Base-by-base conservation (phyloP, 1,284 basidiomycete genomes). In the Sanghuangporus baumii region DNA sequence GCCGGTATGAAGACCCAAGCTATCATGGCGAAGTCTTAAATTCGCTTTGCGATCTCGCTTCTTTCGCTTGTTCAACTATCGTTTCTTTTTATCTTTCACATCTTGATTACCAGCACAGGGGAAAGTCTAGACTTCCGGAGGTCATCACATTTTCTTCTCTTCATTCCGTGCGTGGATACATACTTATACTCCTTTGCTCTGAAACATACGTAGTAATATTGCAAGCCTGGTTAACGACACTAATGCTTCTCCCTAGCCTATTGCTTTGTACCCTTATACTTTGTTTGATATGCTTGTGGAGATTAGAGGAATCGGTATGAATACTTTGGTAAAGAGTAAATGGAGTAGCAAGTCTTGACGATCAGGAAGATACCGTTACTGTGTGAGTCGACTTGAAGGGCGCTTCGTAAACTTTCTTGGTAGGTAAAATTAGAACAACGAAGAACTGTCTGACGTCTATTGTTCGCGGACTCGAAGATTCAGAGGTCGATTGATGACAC, bases 1-100 rank as follows among this genome's bases (percentile, higher is more conserved):
- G 90, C 89, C 37, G 85, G 83, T 52, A 70, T 78, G 66, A 90
- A 88, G 76, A 90, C 89, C 2, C 84, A 86, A 69, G 85, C 86
- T 46, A 92, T 92, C 65, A 88, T 90, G 84, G 86, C 87, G 6
- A 78, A 80, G 55, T 81, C 71, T 72, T 75, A 59, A 51, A 66
- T 57, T 47, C 57, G 31, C 18, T 63, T 43, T 62, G 26, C 26
- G 26, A 31, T 57, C 61, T 62, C 55, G 37, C 34, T 57, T 57
- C 60, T 23, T 16, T 11, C 18, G 18, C 38, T 20, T 16, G 26
- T 38, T 23, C 31, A n/a, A 34, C 6, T 31, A 6, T 46, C 31
- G 36, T 59, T 18, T 11, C 50, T n/a, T 16, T 36, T 37, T 48
- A n/a, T 47, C 23, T 12, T 48, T 51, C 51, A 48, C 47, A 59